A percentile compares a stretch with the other conserved stretches of the same genome.
phyloP scores from a whole-genome alignment of 345 rosid genomes.

The Laguncularia racemosa region DNA sequence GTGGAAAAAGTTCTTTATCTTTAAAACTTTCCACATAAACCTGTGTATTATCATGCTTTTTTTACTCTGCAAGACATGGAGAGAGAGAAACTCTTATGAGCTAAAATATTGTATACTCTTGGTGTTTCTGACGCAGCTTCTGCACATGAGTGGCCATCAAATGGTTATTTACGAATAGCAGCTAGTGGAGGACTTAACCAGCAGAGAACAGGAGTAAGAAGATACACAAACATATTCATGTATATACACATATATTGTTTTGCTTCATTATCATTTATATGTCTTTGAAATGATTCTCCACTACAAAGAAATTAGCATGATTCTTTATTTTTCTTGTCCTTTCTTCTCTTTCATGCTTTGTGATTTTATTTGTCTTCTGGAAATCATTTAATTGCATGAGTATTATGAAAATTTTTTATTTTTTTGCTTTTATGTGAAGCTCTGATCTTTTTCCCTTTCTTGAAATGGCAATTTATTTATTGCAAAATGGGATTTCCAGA shows the following conservation, averaged over 20 bases:
- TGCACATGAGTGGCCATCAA: slow-evolving; percentile 45
- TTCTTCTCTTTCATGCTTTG: no score
- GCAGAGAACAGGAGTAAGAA: slow-evolving; percentile 98
- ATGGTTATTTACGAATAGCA: slow-evolving; percentile 94
- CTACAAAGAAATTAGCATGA: no score
- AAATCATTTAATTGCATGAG: no score
- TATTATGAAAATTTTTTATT: no score
- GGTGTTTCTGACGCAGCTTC: slow-evolving; percentile 48
- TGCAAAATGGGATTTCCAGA: slow-evolving; percentile 32
- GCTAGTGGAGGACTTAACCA: slow-evolving; percentile 98
- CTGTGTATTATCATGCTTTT: no score
- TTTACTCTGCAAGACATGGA: background rate
- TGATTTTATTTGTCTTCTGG: no score
- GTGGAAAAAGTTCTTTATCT: no score
- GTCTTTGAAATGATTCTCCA: no score
- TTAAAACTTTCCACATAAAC: no score
- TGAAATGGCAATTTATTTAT: no score
- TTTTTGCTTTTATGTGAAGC: no score
- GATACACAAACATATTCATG: slow-evolving; percentile 1
- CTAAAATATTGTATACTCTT: slow-evolving; percentile 4
- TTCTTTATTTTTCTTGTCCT: background rate
- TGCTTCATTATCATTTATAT: background rate
- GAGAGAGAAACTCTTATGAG: background rate
- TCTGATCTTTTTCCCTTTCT: no score
- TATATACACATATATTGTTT: background rate